phyloP scores from a whole-genome alignment of 2,329 filamentous ascomycete species.

The Nothophoma quercina region DNA sequence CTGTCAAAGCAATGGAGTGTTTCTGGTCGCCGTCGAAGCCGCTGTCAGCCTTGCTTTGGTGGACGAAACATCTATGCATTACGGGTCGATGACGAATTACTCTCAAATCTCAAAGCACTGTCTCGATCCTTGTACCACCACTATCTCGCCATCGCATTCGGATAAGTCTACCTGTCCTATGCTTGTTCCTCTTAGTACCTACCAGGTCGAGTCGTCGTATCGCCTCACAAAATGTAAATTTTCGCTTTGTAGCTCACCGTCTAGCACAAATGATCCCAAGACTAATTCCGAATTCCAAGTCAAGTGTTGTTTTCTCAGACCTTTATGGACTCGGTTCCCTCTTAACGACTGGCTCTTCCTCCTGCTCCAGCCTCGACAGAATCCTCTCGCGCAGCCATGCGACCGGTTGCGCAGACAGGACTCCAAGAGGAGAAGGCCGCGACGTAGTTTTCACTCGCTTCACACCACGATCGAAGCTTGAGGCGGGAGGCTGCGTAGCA shows the following conservation, averaged over 20 bases:
- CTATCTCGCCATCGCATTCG: too few species aligned
- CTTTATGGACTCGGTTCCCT: not conserved
- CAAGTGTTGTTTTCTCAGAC: too few species aligned
- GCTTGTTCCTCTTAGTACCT: too few species aligned
- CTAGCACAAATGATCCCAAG: too few species aligned
- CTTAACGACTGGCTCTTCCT: not conserved
- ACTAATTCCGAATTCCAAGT: too few species aligned
- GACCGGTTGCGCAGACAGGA: not conserved
- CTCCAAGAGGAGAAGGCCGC: not conserved
- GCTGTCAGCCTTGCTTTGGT: conserved; percentile 17
- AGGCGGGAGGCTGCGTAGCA: not conserved
- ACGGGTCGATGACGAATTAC: not conserved
- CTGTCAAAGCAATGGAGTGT: conserved; percentile 14
- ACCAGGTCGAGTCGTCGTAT: too few species aligned
- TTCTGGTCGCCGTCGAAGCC: conserved; percentile 15
- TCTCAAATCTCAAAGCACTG: too few species aligned
- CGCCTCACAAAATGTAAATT: too few species aligned
- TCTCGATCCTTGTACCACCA: too few species aligned
- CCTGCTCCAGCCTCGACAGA: not conserved
- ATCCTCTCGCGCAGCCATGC: not conserved
- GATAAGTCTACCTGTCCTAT: too few species aligned
- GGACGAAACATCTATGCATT: not conserved
- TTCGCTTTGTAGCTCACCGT: too few species aligned
- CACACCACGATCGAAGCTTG: too few species aligned
- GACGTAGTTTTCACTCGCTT: not conserved